phyloP scores from a whole-genome alignment of 1,284 basidiomycete genomes.

The Xerocomus amazonicus region DNA sequence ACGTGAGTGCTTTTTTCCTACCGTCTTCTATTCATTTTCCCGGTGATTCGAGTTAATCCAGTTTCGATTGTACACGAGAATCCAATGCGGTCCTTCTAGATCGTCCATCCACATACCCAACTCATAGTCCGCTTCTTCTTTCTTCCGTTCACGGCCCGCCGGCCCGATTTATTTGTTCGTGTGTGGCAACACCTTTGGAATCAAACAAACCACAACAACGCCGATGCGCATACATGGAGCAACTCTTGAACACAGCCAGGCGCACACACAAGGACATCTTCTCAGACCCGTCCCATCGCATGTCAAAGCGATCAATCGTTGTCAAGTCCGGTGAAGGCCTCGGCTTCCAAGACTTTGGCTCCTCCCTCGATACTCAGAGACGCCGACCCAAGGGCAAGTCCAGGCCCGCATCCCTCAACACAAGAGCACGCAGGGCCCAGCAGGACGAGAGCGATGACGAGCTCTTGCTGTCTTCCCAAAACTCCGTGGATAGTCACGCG shows the following conservation, averaged over 20 bases:
- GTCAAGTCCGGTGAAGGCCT: slow-evolving; percentile 31
- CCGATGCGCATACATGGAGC: slow-evolving; percentile 26
- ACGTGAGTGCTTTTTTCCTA: not conserved
- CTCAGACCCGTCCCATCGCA: slow-evolving; percentile 22
- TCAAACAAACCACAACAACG: slow-evolving; percentile 32
- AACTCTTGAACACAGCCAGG: slow-evolving; percentile 4
- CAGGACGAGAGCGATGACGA: slow-evolving; percentile 30
- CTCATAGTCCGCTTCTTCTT: not conserved
- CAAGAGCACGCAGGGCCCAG: not conserved
- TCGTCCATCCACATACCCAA: not conserved
- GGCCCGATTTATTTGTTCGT: slow-evolving; percentile 15
- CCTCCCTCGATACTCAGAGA: slow-evolving; percentile 18
- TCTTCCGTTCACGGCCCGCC: not conserved
- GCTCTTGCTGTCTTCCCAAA: slow-evolving; percentile 29
- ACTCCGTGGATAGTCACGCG: slow-evolving; percentile 16
- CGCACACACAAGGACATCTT: slow-evolving; percentile 1
- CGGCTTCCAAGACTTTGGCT: slow-evolving; percentile 25
- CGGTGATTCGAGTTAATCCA: not conserved
- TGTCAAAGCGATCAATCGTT: slow-evolving; percentile 23
- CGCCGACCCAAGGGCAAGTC: not conserved
- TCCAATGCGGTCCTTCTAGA: slow-evolving; percentile 7
- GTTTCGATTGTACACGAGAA: slow-evolving; percentile 15
- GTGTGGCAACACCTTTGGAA: slow-evolving; percentile 26
- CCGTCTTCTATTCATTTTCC: slow-evolving; percentile 6
- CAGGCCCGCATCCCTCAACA: slow-evolving; percentile 3